phyloP scores from a whole-genome alignment of 148 eudicot genomes.

The Drosera capensis region DNA sequence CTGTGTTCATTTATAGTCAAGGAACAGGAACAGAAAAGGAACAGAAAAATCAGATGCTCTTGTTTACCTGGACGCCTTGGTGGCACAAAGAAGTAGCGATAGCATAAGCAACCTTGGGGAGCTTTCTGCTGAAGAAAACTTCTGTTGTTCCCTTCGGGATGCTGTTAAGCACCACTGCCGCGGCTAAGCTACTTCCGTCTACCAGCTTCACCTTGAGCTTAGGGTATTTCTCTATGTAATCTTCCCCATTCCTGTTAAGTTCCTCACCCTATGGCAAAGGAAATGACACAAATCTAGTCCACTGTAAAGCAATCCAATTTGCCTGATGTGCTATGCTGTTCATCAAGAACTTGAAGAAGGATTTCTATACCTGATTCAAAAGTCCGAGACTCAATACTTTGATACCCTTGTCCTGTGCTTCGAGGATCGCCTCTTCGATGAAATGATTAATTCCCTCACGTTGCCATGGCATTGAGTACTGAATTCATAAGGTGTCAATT shows the following conservation, averaged over 20 bases:
- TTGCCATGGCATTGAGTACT: conserved; percentile 40
- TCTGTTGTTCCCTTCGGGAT: conserved; percentile 30
- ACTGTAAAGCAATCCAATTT: neutral
- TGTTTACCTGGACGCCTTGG: too few species aligned
- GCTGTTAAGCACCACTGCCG: conserved; percentile 14
- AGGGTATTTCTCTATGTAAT: conserved; percentile 19
- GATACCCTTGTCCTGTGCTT: conserved; percentile 36
- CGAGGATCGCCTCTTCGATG: conserved; percentile 43
- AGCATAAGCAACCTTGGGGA: conserved; percentile 23
- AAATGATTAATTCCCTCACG: conserved; percentile 22
- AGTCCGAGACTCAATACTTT: conserved; percentile 50
- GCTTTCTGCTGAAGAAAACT: conserved; percentile 18
- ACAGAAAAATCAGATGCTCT: too few species aligned
- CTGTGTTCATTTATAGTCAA: too few species aligned
- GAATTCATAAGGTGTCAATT: neutral
- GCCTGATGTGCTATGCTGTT: too few species aligned
- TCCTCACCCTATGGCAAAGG: conserved; percentile 12
- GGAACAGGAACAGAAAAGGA: too few species aligned
- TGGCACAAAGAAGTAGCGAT: conserved; percentile 24
- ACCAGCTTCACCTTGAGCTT: conserved; percentile 38
- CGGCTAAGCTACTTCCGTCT: conserved; percentile 48
- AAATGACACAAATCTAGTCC: neutral
- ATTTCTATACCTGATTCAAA: conserved; percentile 48
- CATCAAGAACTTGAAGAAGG: too few species aligned
- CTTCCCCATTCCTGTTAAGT: conserved; percentile 22